These are phyloP conservation scores for Pseudonitzschia multistriata DNA, from an alignment of 108 stramenopile genomes.

Conservation along the genomic window DNA sequence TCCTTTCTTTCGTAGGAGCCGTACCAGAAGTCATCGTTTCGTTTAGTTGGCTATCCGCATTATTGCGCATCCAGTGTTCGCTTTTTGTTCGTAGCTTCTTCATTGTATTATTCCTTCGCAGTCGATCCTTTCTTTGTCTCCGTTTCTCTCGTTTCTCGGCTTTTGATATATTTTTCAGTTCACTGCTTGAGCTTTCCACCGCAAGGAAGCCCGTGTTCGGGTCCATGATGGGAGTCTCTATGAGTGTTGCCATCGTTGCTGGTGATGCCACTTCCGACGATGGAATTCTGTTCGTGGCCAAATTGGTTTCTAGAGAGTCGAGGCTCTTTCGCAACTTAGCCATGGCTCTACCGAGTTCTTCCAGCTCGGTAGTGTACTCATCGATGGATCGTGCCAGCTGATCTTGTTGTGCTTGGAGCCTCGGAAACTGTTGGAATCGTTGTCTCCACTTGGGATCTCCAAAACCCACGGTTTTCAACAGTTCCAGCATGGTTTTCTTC, in stretches of 20 bases:
- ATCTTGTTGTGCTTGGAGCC: constrained; percentile 5
- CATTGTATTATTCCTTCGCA: neutral
- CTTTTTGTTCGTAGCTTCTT: too few species aligned
- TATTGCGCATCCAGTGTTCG: too few species aligned
- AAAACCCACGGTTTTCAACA: constrained; percentile 42
- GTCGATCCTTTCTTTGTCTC: neutral
- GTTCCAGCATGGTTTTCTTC: neutral
- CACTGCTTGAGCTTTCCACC: neutral
- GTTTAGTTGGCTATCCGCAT: neutral
- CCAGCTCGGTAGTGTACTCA: constrained; percentile 5
- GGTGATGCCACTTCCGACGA: too few species aligned
- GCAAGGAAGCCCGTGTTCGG: neutral
- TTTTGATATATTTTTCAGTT: neutral
- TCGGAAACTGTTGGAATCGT: constrained; percentile 34
- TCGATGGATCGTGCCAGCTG: neutral
- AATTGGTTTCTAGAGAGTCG: neutral
- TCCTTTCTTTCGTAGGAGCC: neutral
- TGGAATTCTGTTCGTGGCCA: neutral
- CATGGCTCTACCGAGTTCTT: neutral
- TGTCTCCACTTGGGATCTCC: constrained; percentile 39
- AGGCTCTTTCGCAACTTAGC: neutral
- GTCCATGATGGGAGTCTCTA: neutral
- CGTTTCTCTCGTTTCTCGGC: neutral
- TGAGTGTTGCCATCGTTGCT: neutral
- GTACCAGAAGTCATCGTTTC: neutral